phyloP scores from a whole-genome alignment of 805 yeast species.

The Priceomyces carsonii region DNA sequence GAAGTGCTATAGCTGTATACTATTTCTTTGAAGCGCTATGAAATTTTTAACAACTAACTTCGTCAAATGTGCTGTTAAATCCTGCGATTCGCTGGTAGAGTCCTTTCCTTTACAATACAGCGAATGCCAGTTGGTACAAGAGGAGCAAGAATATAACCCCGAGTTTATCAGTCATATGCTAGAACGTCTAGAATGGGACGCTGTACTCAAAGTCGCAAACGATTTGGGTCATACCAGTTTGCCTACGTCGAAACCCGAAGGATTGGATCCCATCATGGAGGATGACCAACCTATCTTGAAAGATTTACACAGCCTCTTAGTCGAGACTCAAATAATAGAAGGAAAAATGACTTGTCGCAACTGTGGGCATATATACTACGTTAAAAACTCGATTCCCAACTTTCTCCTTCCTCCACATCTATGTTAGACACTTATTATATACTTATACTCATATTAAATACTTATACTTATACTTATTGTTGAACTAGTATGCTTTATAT shows the following conservation, averaged over 20 bases:
- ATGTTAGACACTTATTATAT: conserved; percentile 36
- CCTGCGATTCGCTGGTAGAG: conserved; percentile 71
- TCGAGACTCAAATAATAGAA: conserved; percentile 83
- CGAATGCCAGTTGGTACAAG: conserved; percentile 69
- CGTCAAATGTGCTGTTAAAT: conserved; percentile 86
- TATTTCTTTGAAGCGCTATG: conserved; percentile 46
- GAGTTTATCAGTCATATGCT: conserved; percentile 76
- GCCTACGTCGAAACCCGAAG: conserved; percentile 63
- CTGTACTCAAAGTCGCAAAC: conserved; percentile 70
- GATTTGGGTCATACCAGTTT: conserved; percentile 63
- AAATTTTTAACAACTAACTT: conserved; percentile 95
- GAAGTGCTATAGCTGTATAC: background rate
- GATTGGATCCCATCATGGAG: conserved; percentile 53
- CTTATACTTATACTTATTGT: too few relatives aligned
- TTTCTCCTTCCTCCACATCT: conserved; percentile 93
- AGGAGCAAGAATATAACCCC: conserved; percentile 79
- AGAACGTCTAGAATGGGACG: conserved; percentile 87
- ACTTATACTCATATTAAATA: too few relatives aligned
- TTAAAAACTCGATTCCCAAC: conserved; percentile 93
- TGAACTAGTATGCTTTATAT: too few relatives aligned
- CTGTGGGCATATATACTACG: conserved; percentile 85
- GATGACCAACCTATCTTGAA: conserved; percentile 55
- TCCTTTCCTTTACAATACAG: conserved; percentile 79
- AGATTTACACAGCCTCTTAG: conserved; percentile 74
- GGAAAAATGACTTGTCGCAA: conserved; percentile 88